Percentiles rank a stretch among this genome's conserved stretches.
These are phyloP conservation scores for Diatrype stigma DNA, from an alignment of 2,329 filamentous ascomycete species.

Conservation along the genomic window DNA sequence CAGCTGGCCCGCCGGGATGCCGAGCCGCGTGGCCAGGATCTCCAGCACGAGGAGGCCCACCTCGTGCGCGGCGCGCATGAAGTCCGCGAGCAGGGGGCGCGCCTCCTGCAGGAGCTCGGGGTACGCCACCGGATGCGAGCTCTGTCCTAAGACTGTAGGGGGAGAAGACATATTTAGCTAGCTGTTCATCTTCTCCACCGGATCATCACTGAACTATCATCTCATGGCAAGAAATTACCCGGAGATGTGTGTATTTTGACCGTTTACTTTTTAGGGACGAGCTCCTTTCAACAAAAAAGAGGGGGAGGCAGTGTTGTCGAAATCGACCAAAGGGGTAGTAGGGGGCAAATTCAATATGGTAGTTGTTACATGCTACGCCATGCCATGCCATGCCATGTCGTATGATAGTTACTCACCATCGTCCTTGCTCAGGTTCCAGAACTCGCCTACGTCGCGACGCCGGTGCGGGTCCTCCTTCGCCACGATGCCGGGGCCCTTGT, in stretches of 20 bases:
- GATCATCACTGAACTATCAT: too few species aligned
- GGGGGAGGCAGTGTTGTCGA: too few species aligned
- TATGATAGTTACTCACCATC: conserved; percentile 12
- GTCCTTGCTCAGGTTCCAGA: conserved; percentile 31
- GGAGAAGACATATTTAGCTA: too few species aligned
- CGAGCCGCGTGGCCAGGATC: conserved; percentile 23
- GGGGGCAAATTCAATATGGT: too few species aligned
- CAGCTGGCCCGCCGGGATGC: conserved; percentile 22
- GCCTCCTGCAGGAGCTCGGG: conserved; percentile 18
- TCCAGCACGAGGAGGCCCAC: conserved; percentile 24
- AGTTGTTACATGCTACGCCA: too few species aligned
- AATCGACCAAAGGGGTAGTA: too few species aligned
- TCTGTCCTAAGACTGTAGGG: conserved; percentile 14
- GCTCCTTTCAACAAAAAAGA: too few species aligned
- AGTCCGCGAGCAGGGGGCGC: conserved; percentile 21
- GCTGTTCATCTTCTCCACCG: too few species aligned
- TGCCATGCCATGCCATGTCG: too few species aligned
- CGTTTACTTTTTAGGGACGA: too few species aligned
- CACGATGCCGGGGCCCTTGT: conserved; percentile 27
- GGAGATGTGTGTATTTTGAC: too few species aligned
- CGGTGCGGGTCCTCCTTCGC: conserved; percentile 22
- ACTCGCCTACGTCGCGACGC: conserved; percentile 27
- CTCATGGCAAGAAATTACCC: too few species aligned
- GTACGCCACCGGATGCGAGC: conserved; percentile 22
- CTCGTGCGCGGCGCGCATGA: conserved; percentile 23